phyloP scores from a whole-genome alignment of 1,284 basidiomycete species.

The Ceratobasidium papillatum region DNA sequence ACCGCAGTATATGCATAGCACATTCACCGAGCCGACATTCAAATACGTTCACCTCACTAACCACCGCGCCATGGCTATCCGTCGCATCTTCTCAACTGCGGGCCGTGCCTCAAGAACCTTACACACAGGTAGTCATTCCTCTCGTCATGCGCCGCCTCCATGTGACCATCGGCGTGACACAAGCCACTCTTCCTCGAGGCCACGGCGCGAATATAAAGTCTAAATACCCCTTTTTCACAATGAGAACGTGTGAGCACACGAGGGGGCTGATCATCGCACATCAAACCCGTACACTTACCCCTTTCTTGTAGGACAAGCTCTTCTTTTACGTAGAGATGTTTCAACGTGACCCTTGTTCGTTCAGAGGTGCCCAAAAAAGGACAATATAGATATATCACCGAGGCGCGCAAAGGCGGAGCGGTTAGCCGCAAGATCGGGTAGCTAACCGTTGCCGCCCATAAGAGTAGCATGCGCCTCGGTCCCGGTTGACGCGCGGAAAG shows the following conservation, averaged over 20 bases:
- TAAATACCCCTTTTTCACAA: neutral
- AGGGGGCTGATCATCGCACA: neutral
- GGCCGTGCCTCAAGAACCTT: neutral
- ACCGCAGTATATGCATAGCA: neutral
- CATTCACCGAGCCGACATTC: neutral
- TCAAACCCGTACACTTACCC: slow-evolving; percentile 3
- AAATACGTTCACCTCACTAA: neutral
- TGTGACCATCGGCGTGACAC: neutral
- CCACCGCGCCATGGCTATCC: neutral
- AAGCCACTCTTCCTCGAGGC: neutral
- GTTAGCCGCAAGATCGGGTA: neutral
- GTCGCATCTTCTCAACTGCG: neutral
- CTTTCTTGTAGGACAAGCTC: neutral
- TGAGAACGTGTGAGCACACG: neutral
- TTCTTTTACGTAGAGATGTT: neutral
- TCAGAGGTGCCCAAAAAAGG: neutral
- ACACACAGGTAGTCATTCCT: neutral
- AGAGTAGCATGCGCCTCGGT: neutral
- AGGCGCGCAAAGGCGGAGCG: neutral
- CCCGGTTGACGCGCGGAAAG: neutral
- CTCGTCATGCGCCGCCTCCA: neutral
- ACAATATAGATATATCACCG: neutral
- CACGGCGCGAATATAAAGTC: neutral
- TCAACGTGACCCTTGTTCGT: neutral
- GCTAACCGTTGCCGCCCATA: slow-evolving; percentile 2